Evolutionary conservation across 768 basidiomycete species (phyloP).

Genomic region (Clitopilus hobsonii): DNA sequence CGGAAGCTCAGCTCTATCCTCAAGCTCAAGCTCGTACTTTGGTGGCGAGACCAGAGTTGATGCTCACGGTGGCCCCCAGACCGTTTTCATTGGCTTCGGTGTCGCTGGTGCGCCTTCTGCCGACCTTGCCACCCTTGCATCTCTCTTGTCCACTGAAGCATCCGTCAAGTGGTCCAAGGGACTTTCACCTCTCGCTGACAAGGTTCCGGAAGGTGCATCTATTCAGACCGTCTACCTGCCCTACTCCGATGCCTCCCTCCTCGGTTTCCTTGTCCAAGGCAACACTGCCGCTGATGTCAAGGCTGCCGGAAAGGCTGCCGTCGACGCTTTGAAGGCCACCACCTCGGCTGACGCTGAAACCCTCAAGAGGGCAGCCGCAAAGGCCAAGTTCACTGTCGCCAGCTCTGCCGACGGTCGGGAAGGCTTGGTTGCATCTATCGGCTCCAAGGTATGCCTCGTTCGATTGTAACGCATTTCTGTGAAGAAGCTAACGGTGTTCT

Average conservation of each 20-base stretch:
- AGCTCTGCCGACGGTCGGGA: constrained; percentile 62
- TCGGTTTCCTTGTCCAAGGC: constrained; percentile 79
- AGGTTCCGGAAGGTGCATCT: constrained; percentile 52
- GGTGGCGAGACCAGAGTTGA: constrained; percentile 86
- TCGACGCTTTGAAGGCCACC: constrained; percentile 54
- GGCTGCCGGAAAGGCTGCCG: constrained; percentile 65
- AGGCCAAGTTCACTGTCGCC: constrained; percentile 85
- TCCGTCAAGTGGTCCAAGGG: constrained; percentile 87
- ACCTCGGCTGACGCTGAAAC: constrained; percentile 61
- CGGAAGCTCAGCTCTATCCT: constrained; percentile 28
- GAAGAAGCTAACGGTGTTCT: neutral
- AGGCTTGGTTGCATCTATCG: constrained; percentile 57
- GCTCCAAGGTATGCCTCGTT: constrained; percentile 47
- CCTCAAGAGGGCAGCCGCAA: constrained; percentile 76
- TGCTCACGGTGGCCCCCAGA: constrained; percentile 57
- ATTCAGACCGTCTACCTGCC: constrained; percentile 76
- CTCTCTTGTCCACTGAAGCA: constrained; percentile 73
- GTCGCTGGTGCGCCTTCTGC: constrained; percentile 57
- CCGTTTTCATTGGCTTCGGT: constrained; percentile 88
- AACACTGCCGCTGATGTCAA: constrained; percentile 56
- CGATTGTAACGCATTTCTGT: constrained; percentile 2
- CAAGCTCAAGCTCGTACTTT: constrained; percentile 46
- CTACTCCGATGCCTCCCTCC: constrained; percentile 89
- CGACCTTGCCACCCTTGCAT: constrained; percentile 74
- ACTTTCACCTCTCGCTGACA: constrained; percentile 59